Evolutionary conservation across 148 eudicot genomes (phyloP), one percentile per base, ranked within the genome.

Genomic region (Persicaria maculosa): DNA sequence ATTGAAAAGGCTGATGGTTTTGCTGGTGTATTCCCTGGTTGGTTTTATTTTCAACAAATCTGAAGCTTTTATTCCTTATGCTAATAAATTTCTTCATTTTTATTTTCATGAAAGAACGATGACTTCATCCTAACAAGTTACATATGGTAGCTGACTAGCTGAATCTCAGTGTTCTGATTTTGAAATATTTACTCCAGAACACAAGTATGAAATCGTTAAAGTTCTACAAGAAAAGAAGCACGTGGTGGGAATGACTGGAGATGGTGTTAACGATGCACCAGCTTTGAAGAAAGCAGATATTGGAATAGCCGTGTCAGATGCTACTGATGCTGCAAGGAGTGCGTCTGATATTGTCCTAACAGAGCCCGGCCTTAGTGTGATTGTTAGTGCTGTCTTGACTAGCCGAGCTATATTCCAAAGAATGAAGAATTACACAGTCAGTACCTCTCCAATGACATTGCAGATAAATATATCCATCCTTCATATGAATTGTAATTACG

Each of bases 271-370:
- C 53, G 93, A 89, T 65, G 93, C 90, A 62, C 90, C 90, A 40
- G 93, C 93, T 75, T 81, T 89, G 48, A 89, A 89, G 81, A 89
- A 87, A 80, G 93, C 92, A 74, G 92, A 88, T 79, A 88, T 88
- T 61, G 93, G 93, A 72, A 89, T 89, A 72, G 93, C 93, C 52
- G 93, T 89, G 50, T 83, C 89, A 44, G 90, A 89, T 81, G 86
- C 93, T 46, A 89, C 93, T 61, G 90, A 89, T 79, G 93, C 89
- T 76, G 93, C 93, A 50, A 81, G 89, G 77, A 79, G 88, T 82
- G 93, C 93, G n/a, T 77, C 93, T 77, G 92, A 88, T 83, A 74
- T 88, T 72, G 90, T 88, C 58, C 72, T 88, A 68, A 88, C 92
- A 52, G 88, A 86, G 79, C 92, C 92, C 16, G 90, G 90, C 12